Evolutionary conservation across 305 asterid genomes (phyloP), one percentile per base, ranked within the genome.

Genomic region (Solanum hybrid): DNA sequence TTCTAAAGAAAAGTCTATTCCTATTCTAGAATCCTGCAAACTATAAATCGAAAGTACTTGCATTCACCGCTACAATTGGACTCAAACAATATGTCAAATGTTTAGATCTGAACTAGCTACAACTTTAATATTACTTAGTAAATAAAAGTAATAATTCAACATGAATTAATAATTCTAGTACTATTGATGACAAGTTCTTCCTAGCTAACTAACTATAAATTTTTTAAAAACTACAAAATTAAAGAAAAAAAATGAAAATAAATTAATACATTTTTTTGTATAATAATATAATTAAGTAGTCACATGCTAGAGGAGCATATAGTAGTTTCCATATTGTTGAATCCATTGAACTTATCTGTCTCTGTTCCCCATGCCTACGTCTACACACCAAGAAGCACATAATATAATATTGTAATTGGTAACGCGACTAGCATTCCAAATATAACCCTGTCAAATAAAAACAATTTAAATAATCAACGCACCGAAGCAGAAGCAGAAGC

Each of bases 361-460:
- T 68, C 68, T 51, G 68, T 70, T 61, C 31, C 83, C 83, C 88
- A 57, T 92, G 89, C 72, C 86, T 90, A 95, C 80, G 89, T 85
- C 89, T 90, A 95, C 83, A 96, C 83, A 72, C 98, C 98, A 89
- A 96, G 98, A 70, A 96, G 98, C 90, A 96, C 95, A 70, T 96
- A 96, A 93, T 96, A 96, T 31, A 93, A 92, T 86, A 96, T 95
- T 91, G 98, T 95, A 57, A 96, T 95, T 65, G 98, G 98, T 92
- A 96, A 90, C 13, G 98, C 98, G 41, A 96, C 89, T 88, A 96
- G 92, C 98, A 96, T 96, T 41, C 98, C 98, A 68, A 96, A 96
- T 81, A 95, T 95, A 90, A 96, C 98, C 94, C 98, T 96, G 97
- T 89, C 92, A 89, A 83, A 9, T 38, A 51, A 85, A 91, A 37